Percentiles rank a stretch among this genome's conserved stretches.
Evolutionary conservation across 257 asterid genomes (phyloP).

Genomic region (Fraxinus quadrangulata): DNA sequence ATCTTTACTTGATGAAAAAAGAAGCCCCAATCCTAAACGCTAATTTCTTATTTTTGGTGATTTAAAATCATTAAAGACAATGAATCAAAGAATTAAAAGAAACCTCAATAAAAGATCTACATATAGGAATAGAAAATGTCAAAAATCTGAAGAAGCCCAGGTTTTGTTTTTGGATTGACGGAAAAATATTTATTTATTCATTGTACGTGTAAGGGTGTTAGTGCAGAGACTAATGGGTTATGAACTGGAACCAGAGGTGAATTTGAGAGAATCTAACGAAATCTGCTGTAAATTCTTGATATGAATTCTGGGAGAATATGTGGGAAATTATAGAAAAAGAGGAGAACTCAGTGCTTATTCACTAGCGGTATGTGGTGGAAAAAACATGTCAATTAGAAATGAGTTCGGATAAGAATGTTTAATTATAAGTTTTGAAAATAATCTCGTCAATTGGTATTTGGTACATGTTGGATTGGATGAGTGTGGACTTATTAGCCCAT

Average conservation of each 20-base stretch:
- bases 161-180: slow-evolving; percentile 16
- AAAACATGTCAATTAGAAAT: no score
- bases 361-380: background rate
- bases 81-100: slow-evolving; percentile 24
- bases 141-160: slow-evolving; percentile 38
- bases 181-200: background rate
- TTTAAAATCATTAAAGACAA: slow-evolving; percentile 11
- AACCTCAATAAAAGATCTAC: slow-evolving; percentile 14
- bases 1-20: background rate
- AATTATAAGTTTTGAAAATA: no score
- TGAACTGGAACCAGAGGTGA: slow-evolving; percentile 12
- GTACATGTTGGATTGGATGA: no score
- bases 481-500: no score
- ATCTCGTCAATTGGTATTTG: no score
- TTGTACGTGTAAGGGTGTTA: background rate
- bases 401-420: background rate
- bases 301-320: slow-evolving; percentile 38
- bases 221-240: slow-evolving; percentile 21
- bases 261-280: slow-evolving; percentile 38
- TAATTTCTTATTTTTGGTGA: background rate
- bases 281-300: slow-evolving; percentile 30
- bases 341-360: slow-evolving; percentile 10
- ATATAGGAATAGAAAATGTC: slow-evolving; percentile 31
- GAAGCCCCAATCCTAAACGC: background rate
- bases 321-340: slow-evolving; percentile 26